Percentiles rank a stretch among this genome's conserved stretches.
These are phyloP conservation scores for Postia placenta DNA, from an alignment of 768 basidiomycete species.

Conservation along the genomic window DNA sequence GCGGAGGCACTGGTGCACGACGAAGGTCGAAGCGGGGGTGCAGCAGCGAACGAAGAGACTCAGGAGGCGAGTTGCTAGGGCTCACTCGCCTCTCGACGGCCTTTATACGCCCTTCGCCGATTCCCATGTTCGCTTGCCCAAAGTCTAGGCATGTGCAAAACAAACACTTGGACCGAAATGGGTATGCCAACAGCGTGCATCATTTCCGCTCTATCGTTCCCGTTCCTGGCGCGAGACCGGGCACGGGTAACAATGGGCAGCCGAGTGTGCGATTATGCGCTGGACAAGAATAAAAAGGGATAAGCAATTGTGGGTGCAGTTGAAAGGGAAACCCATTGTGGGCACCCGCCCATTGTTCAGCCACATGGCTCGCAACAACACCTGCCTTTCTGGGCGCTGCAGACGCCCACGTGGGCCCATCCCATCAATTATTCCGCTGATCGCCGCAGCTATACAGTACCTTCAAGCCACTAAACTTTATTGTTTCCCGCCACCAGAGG, in stretches of 20 bases:
- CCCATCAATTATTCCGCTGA: not conserved
- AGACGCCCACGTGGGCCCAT: not conserved
- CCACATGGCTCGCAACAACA: not conserved
- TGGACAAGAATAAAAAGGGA: slow-evolving; percentile 1
- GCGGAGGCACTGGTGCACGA: slow-evolving; percentile 9
- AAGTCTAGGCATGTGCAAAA: slow-evolving; percentile 1
- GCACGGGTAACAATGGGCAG: not conserved
- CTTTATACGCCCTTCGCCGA: slow-evolving; percentile 10
- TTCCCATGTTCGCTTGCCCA: not conserved
- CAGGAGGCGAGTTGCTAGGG: slow-evolving; percentile 15
- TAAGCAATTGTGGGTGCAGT: not conserved
- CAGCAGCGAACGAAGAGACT: slow-evolving; percentile 6
- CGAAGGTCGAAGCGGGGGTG: slow-evolving; percentile 14
- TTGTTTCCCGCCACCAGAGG: slow-evolving; percentile 31
- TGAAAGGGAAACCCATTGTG: slow-evolving; percentile 24
- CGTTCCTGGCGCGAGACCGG: not conserved
- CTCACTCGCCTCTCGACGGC: not conserved
- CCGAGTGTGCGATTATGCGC: not conserved
- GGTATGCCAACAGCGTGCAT: not conserved
- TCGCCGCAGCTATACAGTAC: slow-evolving; percentile 33
- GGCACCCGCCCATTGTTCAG: slow-evolving; percentile 1
- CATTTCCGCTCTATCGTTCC: no score
- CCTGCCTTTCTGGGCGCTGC: slow-evolving; percentile 8
- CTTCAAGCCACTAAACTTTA: slow-evolving; percentile 57
- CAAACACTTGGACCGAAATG: slow-evolving; percentile 13